Evolutionary conservation across 73 alveolate species (phyloP), one percentile per base, ranked within the genome.

Genomic region (Diophrys appendiculata): DNA sequence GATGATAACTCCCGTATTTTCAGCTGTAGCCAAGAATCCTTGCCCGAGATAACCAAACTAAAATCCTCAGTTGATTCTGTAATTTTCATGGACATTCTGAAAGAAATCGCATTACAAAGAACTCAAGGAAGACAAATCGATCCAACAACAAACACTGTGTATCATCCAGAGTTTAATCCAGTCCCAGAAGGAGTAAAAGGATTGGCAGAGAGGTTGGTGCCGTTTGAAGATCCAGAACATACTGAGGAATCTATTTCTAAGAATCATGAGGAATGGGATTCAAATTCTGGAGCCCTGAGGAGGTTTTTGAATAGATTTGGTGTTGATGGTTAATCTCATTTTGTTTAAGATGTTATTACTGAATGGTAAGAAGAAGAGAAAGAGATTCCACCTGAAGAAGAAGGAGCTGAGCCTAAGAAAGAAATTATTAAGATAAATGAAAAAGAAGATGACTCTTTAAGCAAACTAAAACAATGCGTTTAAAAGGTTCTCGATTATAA

Each of bases 91-190:
- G 79, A 72, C 33, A 27, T 68, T 26, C 26, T 91, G 14, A 79
- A 88, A 33, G 88, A 78, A 64, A 92, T 84, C 80, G 83, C 94
- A 78, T 78, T 86, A 13, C 69, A 98, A 69, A 77, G 99, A 77
- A 95, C 97, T 0, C 81, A 89, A 26, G 97, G 98, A 13, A 80
- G 99, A 79, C 90, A 95, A 70, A 70, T 92, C 34, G 98, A 87
- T 78, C 93, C 94, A 28, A 83, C 83, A 30, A 94, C 94, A 28
- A 87, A 88, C 30, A 77, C 93, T 33, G 74, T 81, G 1, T 96
- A 92, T 81, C 99, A 96, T 83, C 82, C 93, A 55, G 98, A 94
- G 82, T 96, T 92, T 79, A 94, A 92, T 78, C 92, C 96, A 29
- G 98, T 98, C 64, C 96, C 98, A 27, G 95, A 93, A n/a, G 88